Evolutionary conservation across 176 grass and related monocot species (phyloP), one percentile per base, ranked within the genome.

Genomic region (Triticum monococcum): DNA sequence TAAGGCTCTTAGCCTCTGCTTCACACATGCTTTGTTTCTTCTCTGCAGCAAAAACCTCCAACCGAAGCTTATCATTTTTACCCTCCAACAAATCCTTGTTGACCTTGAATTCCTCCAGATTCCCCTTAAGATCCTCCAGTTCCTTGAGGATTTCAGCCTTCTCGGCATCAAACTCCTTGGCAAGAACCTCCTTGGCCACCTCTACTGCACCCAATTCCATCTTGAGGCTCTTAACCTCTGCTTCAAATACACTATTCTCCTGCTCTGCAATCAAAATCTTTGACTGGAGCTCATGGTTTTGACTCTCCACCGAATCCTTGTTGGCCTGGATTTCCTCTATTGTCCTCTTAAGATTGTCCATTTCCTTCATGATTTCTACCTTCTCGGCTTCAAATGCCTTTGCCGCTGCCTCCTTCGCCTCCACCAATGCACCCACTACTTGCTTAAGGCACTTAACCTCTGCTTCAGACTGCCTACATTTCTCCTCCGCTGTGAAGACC

Each of bases 181-280:
- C 5, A 66, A 31, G 64, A 31, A 66, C 77, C 72, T 68, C 82
- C 52, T 81, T 89, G 36, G 79, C 82, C 31, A 70, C 84, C 17
- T 31, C 77, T 70, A 85, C n/a, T 20, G 38, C 60, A 79, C 2
- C n/a, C 18, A 85, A 18, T 64, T 81, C 77, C n/a, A 43, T 5
- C n/a, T 37, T 66, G 26, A 85, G 26, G 28, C 30, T 68, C 24
- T 85, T 69, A 0, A 52, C 8, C 77, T 89, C 82, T 86, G 65
- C 64, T 30, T 86, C 63, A 12, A 43, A 86, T 64, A 56, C 43
- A 54, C 5, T 37, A 32, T 69, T 32, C 32, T 85, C 77, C 31
- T 78, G 43, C 62, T 56, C 45, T 57, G 40, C 30, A 26, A 36
- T 67, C 64, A 77, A 54, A 77, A 56, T 65, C 43, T 78, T 32